phyloP scores from a whole-genome alignment of 495 filamentous ascomycete species.

The Copromyces sp. region DNA sequence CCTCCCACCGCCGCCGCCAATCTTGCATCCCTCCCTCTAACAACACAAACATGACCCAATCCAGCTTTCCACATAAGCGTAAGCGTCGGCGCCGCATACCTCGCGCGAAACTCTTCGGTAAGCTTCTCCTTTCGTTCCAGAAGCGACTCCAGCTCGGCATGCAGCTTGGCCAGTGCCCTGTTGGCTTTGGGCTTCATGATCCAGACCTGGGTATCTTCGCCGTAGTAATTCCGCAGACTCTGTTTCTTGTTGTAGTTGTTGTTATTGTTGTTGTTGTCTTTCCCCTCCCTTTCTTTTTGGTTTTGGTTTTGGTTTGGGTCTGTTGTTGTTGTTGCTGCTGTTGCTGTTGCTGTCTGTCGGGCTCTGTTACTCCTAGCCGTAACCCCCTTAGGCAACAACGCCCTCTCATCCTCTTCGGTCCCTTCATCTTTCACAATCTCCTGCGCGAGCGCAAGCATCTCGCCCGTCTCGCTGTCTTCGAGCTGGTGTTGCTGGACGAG shows the following conservation, averaged over 20 bases:
- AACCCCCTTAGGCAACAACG: conserved; percentile 31
- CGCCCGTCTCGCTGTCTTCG: conserved; percentile 58
- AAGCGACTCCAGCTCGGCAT: conserved; percentile 51
- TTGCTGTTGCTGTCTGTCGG: conserved; percentile 15
- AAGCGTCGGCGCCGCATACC: conserved; percentile 45
- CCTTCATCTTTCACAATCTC: conserved; percentile 50
- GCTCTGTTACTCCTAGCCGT: conserved; percentile 10
- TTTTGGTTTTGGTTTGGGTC: conserved; percentile 22
- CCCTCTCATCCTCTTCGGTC: conserved; percentile 23
- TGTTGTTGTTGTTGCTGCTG: conserved; percentile 28
- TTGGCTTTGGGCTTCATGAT: conserved; percentile 78
- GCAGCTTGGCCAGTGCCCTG: conserved; percentile 49
- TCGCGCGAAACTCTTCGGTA: conserved; percentile 44
- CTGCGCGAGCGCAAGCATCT: conserved; percentile 58
- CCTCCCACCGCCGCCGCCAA: neutral
- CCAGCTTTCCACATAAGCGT: conserved; percentile 76
- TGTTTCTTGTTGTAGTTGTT: conserved; percentile 12
- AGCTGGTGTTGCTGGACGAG: conserved; percentile 66
- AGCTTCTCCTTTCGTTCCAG: conserved; percentile 48
- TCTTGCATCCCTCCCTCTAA: conserved; percentile 69
- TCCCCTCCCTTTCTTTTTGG: conserved; percentile 12
- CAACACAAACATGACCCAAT: conserved; percentile 79
- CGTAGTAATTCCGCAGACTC: conserved; percentile 38
- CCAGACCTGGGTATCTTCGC: conserved; percentile 57
- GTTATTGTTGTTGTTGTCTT: too few relatives aligned